Conservation (phyloP, 768 basidiomycete genomes). For the Calocera viscosa region DNA sequence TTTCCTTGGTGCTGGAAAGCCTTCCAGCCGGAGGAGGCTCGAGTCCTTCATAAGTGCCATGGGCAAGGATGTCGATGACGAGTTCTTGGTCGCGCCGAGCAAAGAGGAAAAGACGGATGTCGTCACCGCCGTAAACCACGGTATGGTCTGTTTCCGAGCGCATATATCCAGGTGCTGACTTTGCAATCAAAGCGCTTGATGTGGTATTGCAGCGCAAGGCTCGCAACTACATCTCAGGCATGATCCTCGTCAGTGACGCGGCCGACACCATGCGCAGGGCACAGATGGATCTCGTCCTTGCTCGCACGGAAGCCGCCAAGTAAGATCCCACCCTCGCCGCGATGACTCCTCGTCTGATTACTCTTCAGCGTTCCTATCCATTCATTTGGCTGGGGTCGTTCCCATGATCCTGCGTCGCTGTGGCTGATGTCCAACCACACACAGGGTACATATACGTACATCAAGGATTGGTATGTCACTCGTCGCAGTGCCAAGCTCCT, state of each 20-base stretch:
- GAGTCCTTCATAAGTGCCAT: constrained; percentile 69
- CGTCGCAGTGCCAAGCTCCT: not conserved
- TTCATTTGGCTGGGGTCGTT: constrained; percentile 90
- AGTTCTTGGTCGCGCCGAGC: constrained; percentile 54
- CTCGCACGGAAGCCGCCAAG: constrained; percentile 91
- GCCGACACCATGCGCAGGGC: constrained; percentile 83
- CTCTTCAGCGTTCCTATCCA: constrained; percentile 67
- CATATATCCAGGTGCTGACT: not conserved
- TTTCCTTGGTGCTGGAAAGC: constrained; percentile 61
- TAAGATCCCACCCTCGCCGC: constrained; percentile 15
- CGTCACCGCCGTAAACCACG: constrained; percentile 95
- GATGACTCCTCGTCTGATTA: not conserved
- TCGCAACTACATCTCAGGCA: constrained; percentile 79
- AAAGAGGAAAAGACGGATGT: constrained; percentile 95
- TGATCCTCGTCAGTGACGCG: constrained; percentile 87
- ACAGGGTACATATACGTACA: constrained; percentile 92
- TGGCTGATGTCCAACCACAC: constrained; percentile 99
- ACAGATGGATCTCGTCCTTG: constrained; percentile 96
- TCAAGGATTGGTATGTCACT: constrained; percentile 63
- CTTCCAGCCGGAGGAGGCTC: constrained; percentile 56
- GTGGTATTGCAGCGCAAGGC: constrained; percentile 88
- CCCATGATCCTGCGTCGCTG: constrained; percentile 92
- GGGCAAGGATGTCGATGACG: constrained; percentile 31
- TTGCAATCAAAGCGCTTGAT: constrained; percentile 54
- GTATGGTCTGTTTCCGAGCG: constrained; percentile 30